Percentiles rank a stretch among this genome's conserved stretches.
Conservation (phyloP, 768 basidiomycete species). For the Lenzites betulinus region DNA sequence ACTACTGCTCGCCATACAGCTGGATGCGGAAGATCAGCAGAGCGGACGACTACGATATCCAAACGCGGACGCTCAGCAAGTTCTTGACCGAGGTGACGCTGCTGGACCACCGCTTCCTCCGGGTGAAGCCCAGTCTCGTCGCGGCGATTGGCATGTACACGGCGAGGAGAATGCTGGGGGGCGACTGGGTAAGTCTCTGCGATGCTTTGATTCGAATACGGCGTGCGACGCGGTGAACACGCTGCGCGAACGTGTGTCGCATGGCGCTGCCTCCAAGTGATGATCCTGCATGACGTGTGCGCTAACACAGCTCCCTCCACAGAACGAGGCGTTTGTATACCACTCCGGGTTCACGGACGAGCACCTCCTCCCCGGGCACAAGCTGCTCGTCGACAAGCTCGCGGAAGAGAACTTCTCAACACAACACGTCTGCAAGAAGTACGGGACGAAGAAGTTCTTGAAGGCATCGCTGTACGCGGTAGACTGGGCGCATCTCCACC, state of each 20-base stretch:
- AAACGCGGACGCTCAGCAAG: conserved; percentile 95
- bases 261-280: conserved; percentile 18
- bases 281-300: conserved; percentile 31
- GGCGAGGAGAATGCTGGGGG: conserved; percentile 89
- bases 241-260: conserved; percentile 18
- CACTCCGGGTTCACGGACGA: conserved; percentile 92
- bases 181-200: conserved; percentile 83
- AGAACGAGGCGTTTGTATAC: conserved; percentile 91
- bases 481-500: conserved; percentile 66
- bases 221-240: conserved; percentile 16
- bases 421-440: conserved; percentile 93
- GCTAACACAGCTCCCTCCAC: conserved; percentile 27
- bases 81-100: conserved; percentile 96
- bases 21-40: conserved; percentile 99
- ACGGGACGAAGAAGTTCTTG: conserved; percentile 96
- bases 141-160: conserved; percentile 98
- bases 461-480: conserved; percentile 82
- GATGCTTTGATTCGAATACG: conserved; percentile 18
- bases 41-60: conserved; percentile 98
- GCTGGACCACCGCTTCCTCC: conserved; percentile 88
- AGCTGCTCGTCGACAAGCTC: conserved; percentile 82
- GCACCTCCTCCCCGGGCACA: conserved; percentile 80
- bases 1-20: conserved; percentile 98
- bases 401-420: conserved; percentile 76
- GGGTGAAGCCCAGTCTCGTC: conserved; percentile 89